Evolutionary conservation across 257 asterid species (phyloP).

Genomic region (Solanum peruvianum): DNA sequence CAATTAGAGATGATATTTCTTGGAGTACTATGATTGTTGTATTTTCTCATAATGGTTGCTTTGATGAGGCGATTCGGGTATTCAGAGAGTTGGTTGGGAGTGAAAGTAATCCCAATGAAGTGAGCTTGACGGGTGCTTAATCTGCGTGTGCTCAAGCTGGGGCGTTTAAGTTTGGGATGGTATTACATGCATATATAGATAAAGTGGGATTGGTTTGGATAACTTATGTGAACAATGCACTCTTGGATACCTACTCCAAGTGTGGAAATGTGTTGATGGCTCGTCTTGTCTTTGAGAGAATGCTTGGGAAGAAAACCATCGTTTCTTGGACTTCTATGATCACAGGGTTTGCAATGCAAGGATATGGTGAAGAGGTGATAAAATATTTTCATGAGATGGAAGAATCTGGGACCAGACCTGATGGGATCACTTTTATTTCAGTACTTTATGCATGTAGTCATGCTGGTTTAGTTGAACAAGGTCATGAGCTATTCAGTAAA

Average conservation of each 20-base stretch:
- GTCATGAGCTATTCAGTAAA: slow-evolving; percentile 34
- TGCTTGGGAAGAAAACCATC: slow-evolving; percentile 46
- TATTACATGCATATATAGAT: slow-evolving; percentile 28
- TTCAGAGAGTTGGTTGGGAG: slow-evolving; percentile 42
- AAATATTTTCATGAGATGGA: slow-evolving; percentile 57
- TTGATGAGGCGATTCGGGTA: slow-evolving; percentile 35
- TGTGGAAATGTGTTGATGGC: slow-evolving; percentile 73
- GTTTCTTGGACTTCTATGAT: slow-evolving; percentile 80
- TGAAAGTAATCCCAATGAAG: slow-evolving; percentile 59
- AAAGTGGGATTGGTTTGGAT: slow-evolving; percentile 43
- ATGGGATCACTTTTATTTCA: slow-evolving; percentile 42
- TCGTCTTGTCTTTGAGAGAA: slow-evolving; percentile 44
- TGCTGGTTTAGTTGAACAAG: slow-evolving; percentile 64
- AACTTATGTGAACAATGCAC: slow-evolving; percentile 64
- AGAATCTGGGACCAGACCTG: slow-evolving; percentile 44
- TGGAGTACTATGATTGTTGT: slow-evolving; percentile 67
- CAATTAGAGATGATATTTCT: slow-evolving; percentile 50
- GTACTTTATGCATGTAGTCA: slow-evolving; percentile 84
- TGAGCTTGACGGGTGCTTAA: slow-evolving; percentile 64
- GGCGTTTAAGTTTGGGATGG: slow-evolving; percentile 46
- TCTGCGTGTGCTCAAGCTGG: slow-evolving; percentile 80
- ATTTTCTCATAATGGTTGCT: slow-evolving; percentile 31
- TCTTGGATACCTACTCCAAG: slow-evolving; percentile 64
- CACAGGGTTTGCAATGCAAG: slow-evolving; percentile 72
- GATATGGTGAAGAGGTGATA: slow-evolving; percentile 60